These are phyloP conservation scores for Irpex rosettiformis DNA, from an alignment of 1,284 basidiomycete species.

Conservation along the genomic window DNA sequence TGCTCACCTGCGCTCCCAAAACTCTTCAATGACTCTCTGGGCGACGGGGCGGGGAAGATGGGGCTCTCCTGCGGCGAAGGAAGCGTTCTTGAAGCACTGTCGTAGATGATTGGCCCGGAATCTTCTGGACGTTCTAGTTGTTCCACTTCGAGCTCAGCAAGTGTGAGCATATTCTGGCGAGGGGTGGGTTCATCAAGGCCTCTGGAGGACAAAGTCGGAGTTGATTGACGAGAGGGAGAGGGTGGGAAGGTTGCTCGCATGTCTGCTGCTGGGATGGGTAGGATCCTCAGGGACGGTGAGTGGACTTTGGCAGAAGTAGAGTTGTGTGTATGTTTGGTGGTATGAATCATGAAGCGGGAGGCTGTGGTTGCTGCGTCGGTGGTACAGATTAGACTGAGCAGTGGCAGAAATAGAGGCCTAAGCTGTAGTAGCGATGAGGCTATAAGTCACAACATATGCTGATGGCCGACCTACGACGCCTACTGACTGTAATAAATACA, in stretches of 20 bases:
- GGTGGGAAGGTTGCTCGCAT: conserved; percentile 8
- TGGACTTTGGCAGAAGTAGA: not conserved
- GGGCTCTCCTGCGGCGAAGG: not conserved
- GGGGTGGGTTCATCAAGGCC: conserved; percentile 4
- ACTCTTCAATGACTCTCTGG: not conserved
- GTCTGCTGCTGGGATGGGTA: not conserved
- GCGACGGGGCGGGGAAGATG: not conserved
- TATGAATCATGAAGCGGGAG: not conserved
- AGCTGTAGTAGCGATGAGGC: not conserved
- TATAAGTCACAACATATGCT: not conserved
- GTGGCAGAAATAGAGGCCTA: not conserved
- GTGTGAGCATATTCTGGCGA: not conserved
- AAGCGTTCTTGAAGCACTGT: not conserved
- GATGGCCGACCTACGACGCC: not conserved
- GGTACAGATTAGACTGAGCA: not conserved
- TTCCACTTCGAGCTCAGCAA: not conserved
- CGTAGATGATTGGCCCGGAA: conserved; percentile 5
- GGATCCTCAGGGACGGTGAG: not conserved
- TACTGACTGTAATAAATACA: not conserved
- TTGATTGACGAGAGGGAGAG: not conserved
- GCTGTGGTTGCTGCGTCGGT: not conserved
- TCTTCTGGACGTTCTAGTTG: not conserved
- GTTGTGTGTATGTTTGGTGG: not conserved
- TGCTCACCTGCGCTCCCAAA: conserved; percentile 10
- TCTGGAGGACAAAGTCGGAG: not conserved